A percentile compares a stretch with the other conserved stretches of the same genome.
Conservation (phyloP, 163 green algal species). For the Chlamydomonas reinhardtii region DNA sequence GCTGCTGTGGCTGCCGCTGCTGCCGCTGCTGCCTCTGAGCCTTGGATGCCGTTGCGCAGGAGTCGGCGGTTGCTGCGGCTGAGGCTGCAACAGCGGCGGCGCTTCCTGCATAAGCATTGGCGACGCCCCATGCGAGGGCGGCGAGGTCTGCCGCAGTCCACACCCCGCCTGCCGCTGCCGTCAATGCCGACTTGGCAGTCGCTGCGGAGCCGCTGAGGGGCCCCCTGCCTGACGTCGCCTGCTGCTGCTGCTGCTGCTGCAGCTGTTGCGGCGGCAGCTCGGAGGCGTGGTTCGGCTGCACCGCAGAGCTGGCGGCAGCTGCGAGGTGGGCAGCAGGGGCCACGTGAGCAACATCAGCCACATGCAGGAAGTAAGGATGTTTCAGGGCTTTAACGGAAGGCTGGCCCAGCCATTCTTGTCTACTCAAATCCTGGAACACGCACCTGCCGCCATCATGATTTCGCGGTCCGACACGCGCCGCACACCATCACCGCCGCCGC, state of each 20-base stretch:
- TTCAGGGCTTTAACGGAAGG: too few relatives aligned
- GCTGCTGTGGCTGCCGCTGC: neutral
- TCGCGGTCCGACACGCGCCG: neutral
- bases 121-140: constrained; percentile 14
- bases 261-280: neutral
- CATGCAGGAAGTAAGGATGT: too few relatives aligned
- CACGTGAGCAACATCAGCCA: too few relatives aligned
- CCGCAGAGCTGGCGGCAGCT: neutral
- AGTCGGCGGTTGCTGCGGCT: neutral
- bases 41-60: neutral
- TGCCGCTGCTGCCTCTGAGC: neutral
- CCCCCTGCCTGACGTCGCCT: too few relatives aligned
- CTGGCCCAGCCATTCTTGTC: too few relatives aligned
- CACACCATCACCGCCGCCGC: neutral
- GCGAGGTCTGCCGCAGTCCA: constrained; percentile 11
- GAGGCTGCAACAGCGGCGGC: neutral
- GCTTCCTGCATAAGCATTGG: neutral
- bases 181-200: neutral
- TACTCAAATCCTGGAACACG: too few relatives aligned
- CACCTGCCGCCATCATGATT: neutral
- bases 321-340: too few relatives aligned
- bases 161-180: neutral
- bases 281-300: too few relatives aligned
- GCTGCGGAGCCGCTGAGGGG: neutral
- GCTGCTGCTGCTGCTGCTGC: neutral